These are phyloP conservation scores for Phytopythium boreale DNA, from an alignment of 352 stramenopile genomes.

Conservation along the genomic window DNA sequence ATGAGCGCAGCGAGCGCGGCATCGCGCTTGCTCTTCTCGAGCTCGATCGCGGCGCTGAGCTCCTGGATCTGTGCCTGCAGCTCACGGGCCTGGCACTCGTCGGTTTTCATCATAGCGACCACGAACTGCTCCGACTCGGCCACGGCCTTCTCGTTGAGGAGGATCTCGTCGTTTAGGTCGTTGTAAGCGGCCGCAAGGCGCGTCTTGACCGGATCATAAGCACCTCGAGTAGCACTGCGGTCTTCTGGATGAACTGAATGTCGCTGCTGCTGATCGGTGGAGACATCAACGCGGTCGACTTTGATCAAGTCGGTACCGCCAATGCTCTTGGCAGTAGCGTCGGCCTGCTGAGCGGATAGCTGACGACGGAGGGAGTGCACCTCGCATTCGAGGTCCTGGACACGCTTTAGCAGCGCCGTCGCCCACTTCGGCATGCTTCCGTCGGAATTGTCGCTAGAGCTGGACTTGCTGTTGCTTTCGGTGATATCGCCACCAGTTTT, in stretches of 20 bases:
- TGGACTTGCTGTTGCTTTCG: neutral
- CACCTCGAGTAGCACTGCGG: neutral
- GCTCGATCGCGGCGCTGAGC: constrained; percentile 27
- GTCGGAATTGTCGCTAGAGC: neutral
- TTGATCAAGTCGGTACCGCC: neutral
- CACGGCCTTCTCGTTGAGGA: constrained; percentile 38
- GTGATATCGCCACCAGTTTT: neutral
- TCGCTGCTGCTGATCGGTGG: neutral
- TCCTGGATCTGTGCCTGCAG: constrained; percentile 39
- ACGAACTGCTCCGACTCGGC: constrained; percentile 23
- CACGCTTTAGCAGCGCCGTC: neutral
- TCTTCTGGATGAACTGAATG: neutral
- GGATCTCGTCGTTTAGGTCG: constrained; percentile 33
- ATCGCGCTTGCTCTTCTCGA: constrained; percentile 31
- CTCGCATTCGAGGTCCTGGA: neutral
- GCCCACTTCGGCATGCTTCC: neutral
- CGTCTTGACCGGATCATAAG: constrained; percentile 11
- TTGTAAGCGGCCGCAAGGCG: constrained; percentile 25
- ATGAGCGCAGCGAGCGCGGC: constrained; percentile 38
- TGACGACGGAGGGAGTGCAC: neutral
- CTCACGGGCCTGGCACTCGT: constrained; percentile 16
- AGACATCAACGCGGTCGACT: neutral
- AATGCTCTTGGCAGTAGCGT: neutral
- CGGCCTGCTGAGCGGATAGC: neutral
- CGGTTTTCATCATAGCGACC: constrained; percentile 18